These are phyloP conservation scores for Arachis hypogaea DNA, from an alignment of 306 rosid genomes.

Conservation along the genomic window DNA sequence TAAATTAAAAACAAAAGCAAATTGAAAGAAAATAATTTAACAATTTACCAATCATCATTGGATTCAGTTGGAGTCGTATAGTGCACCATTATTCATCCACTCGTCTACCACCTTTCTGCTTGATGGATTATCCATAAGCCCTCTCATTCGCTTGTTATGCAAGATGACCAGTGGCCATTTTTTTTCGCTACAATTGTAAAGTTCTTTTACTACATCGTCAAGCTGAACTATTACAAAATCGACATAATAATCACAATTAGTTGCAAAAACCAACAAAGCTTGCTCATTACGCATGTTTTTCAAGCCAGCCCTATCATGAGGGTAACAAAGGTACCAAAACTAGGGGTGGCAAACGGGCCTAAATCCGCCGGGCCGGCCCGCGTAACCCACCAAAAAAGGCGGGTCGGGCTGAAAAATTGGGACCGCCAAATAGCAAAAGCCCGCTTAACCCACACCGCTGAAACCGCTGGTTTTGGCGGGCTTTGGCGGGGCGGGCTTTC, in stretches of 20 bases:
- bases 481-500: too few relatives aligned
- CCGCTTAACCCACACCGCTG: too few relatives aligned
- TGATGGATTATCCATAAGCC: conserved; percentile 71
- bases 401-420: too few relatives aligned
- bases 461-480: too few relatives aligned
- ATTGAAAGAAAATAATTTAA: conserved; percentile 9
- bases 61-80: conserved; percentile 88
- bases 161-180: conserved; percentile 88
- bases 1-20: conserved; percentile 8
- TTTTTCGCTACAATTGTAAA: conserved; percentile 53
- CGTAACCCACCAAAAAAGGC: too few relatives aligned
- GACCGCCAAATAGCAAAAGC: too few relatives aligned
- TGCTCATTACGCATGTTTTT: conserved; percentile 41
- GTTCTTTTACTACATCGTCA: conserved; percentile 78
- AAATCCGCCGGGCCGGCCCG: too few relatives aligned
- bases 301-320: conserved; percentile 68
- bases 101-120: conserved; percentile 64
- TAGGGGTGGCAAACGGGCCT: not conserved
- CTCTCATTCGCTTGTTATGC: conserved; percentile 71
- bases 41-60: conserved; percentile 88
- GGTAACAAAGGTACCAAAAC: conserved; percentile 7
- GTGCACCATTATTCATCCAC: conserved; percentile 74
- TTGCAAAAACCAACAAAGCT: conserved; percentile 15
- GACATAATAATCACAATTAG: conserved; percentile 44
- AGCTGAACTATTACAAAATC: conserved; percentile 62